Percentiles rank a stretch among this genome's conserved stretches.
Conservation (phyloP, 768 basidiomycete species). For the Lenzites betulinus region DNA sequence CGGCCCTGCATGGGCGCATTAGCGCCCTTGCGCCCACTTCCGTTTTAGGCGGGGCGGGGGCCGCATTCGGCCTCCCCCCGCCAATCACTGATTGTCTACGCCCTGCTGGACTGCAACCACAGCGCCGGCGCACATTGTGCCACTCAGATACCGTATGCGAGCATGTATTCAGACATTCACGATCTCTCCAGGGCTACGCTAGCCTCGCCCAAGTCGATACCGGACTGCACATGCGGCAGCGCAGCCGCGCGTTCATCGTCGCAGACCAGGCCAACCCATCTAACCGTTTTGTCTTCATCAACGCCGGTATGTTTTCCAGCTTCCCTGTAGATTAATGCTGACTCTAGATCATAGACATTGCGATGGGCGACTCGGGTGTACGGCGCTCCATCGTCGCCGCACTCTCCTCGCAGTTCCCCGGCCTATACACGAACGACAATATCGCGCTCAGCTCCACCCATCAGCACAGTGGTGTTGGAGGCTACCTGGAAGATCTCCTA, state of each 20-base stretch:
- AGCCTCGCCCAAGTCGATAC: constrained; percentile 64
- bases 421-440: constrained; percentile 68
- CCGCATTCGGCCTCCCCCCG: neutral
- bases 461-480: constrained; percentile 76
- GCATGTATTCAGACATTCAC: neutral
- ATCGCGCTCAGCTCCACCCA: constrained; percentile 78
- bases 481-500: constrained; percentile 76
- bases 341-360: constrained; percentile 54
- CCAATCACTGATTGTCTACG: neutral
- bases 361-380: constrained; percentile 79
- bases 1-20: neutral
- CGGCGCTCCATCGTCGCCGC: constrained; percentile 66
- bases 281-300: constrained; percentile 73
- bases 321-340: too few species aligned
- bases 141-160: too few species aligned
- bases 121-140: neutral
- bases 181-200: constrained; percentile 62
- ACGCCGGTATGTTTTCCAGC: constrained; percentile 52
- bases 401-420: constrained; percentile 58
- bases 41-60: neutral
- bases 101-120: neutral
- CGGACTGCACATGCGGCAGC: constrained; percentile 78
- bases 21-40: neutral
- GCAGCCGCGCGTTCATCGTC: constrained; percentile 75
- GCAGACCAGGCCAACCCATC: constrained; percentile 57